Conservation (phyloP, 129 eudicot species). For the Centaurea solstitialis region DNA sequence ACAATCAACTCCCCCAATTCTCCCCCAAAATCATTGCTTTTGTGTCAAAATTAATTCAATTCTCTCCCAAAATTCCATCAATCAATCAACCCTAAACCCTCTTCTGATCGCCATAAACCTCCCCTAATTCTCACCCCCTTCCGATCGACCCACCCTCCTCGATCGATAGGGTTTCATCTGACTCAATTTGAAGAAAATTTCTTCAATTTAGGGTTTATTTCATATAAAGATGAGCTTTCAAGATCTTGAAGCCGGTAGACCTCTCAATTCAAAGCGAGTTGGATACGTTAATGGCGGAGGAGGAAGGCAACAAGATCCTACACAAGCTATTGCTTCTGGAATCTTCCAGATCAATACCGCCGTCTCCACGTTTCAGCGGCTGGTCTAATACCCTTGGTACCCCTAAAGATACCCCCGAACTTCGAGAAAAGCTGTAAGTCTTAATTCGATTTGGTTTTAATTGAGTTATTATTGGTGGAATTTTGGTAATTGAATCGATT, state of each 20-base stretch:
- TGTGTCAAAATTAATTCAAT: slow-evolving; percentile 14
- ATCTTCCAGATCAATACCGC: slow-evolving; percentile 94
- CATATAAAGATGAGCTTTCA: slow-evolving; percentile 90
- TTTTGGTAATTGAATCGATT: not conserved
- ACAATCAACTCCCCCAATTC: not conserved
- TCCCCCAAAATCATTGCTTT: slow-evolving; percentile 13
- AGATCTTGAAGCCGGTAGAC: slow-evolving; percentile 90
- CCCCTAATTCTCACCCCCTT: slow-evolving; percentile 11
- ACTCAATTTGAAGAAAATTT: not conserved
- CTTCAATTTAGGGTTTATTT: slow-evolving; percentile 14
- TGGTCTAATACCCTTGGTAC: slow-evolving; percentile 93
- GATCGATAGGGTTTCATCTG: slow-evolving; percentile 25
- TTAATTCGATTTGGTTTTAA: not conserved
- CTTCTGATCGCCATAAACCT: not conserved
- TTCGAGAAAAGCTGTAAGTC: slow-evolving; percentile 81
- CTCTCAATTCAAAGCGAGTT: slow-evolving; percentile 40
- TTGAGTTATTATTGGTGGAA: not conserved
- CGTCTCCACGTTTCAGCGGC: slow-evolving; percentile 82
- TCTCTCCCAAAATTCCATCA: slow-evolving; percentile 18
- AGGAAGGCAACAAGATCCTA: slow-evolving; percentile 69
- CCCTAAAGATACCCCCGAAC: slow-evolving; percentile 97
- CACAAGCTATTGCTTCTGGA: slow-evolving; percentile 93
- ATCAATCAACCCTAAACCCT: not conserved
- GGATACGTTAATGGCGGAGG: slow-evolving; percentile 53
- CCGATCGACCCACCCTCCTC: not conserved